Evolutionary conservation across 768 basidiomycete genomes (phyloP).

Genomic region (Russula earlei): DNA sequence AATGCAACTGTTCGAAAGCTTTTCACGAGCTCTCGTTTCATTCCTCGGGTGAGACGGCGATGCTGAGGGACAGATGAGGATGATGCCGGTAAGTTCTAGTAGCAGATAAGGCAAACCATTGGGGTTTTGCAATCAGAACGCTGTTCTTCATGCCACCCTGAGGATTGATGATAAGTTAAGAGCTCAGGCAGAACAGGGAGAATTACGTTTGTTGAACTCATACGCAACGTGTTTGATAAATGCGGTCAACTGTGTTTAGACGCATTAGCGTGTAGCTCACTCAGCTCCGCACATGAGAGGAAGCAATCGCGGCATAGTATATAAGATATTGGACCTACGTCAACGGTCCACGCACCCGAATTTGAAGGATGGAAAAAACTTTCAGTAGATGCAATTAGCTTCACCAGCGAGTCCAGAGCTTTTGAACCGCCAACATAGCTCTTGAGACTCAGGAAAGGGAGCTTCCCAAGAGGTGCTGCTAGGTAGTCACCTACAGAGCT

Average conservation of each 20-base stretch:
- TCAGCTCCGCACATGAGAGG: background rate
- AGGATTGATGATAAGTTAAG: background rate
- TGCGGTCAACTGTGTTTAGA: constrained; percentile 48
- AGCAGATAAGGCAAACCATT: constrained; percentile 28
- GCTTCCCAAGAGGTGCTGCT: constrained; percentile 46
- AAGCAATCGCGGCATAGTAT: constrained; percentile 1
- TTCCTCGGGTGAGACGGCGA: constrained; percentile 65
- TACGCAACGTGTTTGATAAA: constrained; percentile 80
- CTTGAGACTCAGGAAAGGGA: constrained; percentile 31
- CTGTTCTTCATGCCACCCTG: constrained; percentile 75
- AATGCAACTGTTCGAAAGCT: constrained; percentile 73
- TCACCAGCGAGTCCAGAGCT: constrained; percentile 77
- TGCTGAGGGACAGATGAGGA: constrained; percentile 31
- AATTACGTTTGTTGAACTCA: constrained; percentile 72
- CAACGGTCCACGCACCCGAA: constrained; percentile 72
- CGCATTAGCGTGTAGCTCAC: constrained; percentile 4
- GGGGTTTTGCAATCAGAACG: constrained; percentile 76
- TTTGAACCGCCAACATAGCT: constrained; percentile 75
- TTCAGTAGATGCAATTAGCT: constrained; percentile 79
- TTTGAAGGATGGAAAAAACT: constrained; percentile 89
- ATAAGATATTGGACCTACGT: constrained; percentile 37
- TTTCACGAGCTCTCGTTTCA: constrained; percentile 80
- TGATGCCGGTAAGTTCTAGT: background rate
- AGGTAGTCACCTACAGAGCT: constrained; percentile 46
- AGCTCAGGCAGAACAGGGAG: background rate